Conservation (phyloP, 192 early-diverging fungal genomes). For the Backusella psychrophila region DNA sequence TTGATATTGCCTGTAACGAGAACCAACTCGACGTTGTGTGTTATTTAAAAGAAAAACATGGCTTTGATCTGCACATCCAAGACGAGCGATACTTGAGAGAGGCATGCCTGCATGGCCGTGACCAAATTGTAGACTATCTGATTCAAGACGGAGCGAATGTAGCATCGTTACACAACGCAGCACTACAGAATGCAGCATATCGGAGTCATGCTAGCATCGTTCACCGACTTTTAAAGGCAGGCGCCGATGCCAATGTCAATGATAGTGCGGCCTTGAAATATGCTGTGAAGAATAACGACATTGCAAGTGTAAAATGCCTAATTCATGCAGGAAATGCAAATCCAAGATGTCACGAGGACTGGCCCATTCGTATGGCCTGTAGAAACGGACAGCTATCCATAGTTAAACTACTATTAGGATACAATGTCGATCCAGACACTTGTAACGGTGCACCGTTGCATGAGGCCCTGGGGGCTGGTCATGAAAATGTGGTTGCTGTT, state of each 20-base stretch:
- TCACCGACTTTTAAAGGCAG: constrained; percentile 11
- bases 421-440: background rate
- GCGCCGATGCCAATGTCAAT: constrained; percentile 20
- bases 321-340: constrained; percentile 6
- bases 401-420: background rate
- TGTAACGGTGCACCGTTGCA: constrained; percentile 10
- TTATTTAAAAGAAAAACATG: constrained; percentile 18
- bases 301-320: background rate
- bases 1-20: constrained; percentile 26
- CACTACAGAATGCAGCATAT: constrained; percentile 28
- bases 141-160: constrained; percentile 23
- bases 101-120: constrained; percentile 24
- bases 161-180: constrained; percentile 26
- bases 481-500: background rate
- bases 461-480: constrained; percentile 1
- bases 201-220: constrained; percentile 7
- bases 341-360: constrained; percentile 7
- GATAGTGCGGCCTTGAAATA: background rate
- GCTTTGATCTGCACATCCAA: constrained; percentile 23
- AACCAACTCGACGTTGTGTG: constrained; percentile 22
- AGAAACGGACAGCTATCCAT: background rate
- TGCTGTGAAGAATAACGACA: background rate
- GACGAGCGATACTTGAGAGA: constrained; percentile 23
- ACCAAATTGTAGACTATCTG: constrained; percentile 21
- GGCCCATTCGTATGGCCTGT: constrained; percentile 6